Conservation (phyloP, 176 grass and related monocot species). For the Zoysia japonica region DNA sequence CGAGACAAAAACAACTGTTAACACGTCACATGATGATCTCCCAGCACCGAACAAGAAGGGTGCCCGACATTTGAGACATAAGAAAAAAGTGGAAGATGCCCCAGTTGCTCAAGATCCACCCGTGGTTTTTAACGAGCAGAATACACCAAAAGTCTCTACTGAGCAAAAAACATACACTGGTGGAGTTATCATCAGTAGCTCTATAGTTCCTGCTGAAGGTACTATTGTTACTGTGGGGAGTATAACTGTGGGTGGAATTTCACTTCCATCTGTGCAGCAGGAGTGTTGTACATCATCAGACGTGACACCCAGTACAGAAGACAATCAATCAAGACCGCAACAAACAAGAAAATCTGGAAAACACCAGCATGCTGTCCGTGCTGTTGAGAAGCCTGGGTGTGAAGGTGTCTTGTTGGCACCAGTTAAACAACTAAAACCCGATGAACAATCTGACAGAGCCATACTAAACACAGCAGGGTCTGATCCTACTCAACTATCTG, state of each 20-base stretch:
- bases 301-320: conserved; percentile 41
- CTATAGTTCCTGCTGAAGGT: conserved; percentile 56
- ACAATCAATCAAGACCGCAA: conserved; percentile 59
- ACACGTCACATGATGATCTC: conserved; percentile 45
- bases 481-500: conserved; percentile 27
- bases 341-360: conserved; percentile 60
- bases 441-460: conserved; percentile 58
- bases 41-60: conserved; percentile 78
- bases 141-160: conserved; percentile 32
- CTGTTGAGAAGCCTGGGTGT: conserved; percentile 58
- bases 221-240: conserved; percentile 50
- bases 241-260: conserved; percentile 49
- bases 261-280: conserved; percentile 45
- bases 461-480: conserved; percentile 15
- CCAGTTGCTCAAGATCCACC: conserved; percentile 36
- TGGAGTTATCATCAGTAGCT: conserved; percentile 53
- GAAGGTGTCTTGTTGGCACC: conserved; percentile 81
- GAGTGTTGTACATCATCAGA: conserved; percentile 46
- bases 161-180: conserved; percentile 46
- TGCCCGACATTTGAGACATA: conserved; percentile 60
- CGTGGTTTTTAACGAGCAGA: conserved; percentile 40
- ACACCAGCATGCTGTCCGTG: conserved; percentile 58
- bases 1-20: conserved; percentile 29
- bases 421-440: conserved; percentile 56
- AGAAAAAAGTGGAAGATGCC: conserved; percentile 73